Evolutionary conservation across 2,329 filamentous ascomycete genomes (phyloP).

Genomic region (Calonectria hawksworthii): DNA sequence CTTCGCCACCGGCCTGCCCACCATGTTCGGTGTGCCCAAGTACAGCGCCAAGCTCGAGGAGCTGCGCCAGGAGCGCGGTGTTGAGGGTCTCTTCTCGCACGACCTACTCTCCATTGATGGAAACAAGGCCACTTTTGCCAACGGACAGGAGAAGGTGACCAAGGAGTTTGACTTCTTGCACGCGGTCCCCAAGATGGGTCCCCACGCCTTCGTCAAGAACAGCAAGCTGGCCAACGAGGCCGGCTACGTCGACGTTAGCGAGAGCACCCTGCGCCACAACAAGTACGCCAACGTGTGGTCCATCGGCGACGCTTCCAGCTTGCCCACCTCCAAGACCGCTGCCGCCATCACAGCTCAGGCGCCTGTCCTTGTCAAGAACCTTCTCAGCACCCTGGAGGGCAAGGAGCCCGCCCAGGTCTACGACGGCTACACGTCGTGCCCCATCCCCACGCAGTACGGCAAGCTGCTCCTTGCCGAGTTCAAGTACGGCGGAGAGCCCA

Average conservation of each 20-base stretch:
- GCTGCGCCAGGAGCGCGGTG: constrained; percentile 66
- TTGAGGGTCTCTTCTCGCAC: constrained; percentile 71
- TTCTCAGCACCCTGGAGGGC: constrained; percentile 61
- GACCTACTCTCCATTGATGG: constrained; percentile 68
- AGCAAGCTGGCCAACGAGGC: constrained; percentile 67
- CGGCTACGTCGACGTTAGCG: constrained; percentile 71
- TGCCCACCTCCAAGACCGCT: constrained; percentile 70
- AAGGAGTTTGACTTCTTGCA: constrained; percentile 68
- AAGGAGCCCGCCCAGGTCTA: constrained; percentile 58
- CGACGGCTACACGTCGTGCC: constrained; percentile 70
- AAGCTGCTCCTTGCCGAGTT: constrained; percentile 76
- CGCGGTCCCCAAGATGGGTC: constrained; percentile 71
- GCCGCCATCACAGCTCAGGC: constrained; percentile 67
- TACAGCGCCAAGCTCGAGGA: constrained; percentile 68
- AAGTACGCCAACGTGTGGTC: constrained; percentile 72
- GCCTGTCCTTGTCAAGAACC: constrained; percentile 64
- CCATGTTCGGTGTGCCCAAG: constrained; percentile 73
- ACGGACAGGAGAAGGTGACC: constrained; percentile 59
- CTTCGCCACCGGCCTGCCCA: constrained; percentile 68
- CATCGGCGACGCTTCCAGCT: constrained; percentile 69
- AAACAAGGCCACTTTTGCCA: constrained; percentile 65
- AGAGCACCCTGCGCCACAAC: constrained; percentile 65
- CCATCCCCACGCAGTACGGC: constrained; percentile 68
- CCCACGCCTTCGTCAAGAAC: constrained; percentile 67
- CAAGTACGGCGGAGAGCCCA: constrained; percentile 73